Base-by-base conservation (phyloP, 2,329 filamentous ascomycete genomes). In the Fusarium piperis region DNA sequence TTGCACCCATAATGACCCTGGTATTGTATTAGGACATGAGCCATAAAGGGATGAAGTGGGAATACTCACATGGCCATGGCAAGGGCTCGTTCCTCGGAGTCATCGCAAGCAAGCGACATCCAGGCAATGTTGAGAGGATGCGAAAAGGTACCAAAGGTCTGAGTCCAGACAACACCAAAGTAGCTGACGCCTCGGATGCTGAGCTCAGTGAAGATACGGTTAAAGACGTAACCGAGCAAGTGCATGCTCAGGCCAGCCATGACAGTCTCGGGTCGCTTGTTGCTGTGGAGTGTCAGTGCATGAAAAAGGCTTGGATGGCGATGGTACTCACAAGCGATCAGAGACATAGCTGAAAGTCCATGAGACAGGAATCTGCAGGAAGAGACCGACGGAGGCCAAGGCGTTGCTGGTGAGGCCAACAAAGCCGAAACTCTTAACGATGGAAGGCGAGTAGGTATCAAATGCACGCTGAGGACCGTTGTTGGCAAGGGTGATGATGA, bases 61-160 rank as follows among this genome's bases (percentile, higher is more conserved):
- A 6, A 23, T 16, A 73, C 79, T 80, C 77, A 87, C 85, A 87
- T 82, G 9, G 88, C 87, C 88, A 90, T 90, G 12, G 88, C 86
- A 0, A 90, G 81, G 1, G 88, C 87, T 55, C 88, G 81, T 70
- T 89, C 85, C 67, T 90, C 87, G 0, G 88, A 88, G 58, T 88
- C 87, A 0, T 82, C 81, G 74, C 88, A 88, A 3, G 85, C 83
- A 1, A 90, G 79, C 0, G 87, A 89, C 76, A 90, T 82, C 88
- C 88, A 90, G 1, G 87, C 85, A 56, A 90, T 88, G 74, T 90
- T 90, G 23, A 90, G 81, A 0, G 86, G 86, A 61, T 88, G 86
- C 2, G 85, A 84, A 64, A 88, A 87, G 5, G 85, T 87, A 20
- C 85, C 86, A 64, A 88, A 88, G 0, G 81, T 84, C 72, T 88